Evolutionary conservation across 495 filamentous ascomycete genomes (phyloP), one percentile per base, ranked within the genome.

Genomic region (Lophiotrema nucula): DNA sequence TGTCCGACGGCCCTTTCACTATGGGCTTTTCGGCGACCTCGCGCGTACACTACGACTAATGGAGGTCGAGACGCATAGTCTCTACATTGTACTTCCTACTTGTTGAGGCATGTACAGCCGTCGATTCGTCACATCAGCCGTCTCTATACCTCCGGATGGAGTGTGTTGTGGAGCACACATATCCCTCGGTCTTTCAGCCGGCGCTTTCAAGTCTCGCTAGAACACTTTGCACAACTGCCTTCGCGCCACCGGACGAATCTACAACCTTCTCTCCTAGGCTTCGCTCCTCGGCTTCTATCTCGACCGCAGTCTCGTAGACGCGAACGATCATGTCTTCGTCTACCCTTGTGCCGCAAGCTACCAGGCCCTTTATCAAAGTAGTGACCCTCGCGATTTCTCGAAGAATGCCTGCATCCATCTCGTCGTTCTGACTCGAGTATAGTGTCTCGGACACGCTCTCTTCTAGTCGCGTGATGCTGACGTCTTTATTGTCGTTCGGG

Each of bases 361-460:
- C 86, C 57, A 98, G 72, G 8, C 88, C 85, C 47, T 79, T 84
- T 28, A 98, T 85, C 47, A 90, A 88, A 16, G 89, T 86, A 3
- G 84, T 74, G 28, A 97, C 70, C 43, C 93, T 80, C 24, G 88
- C 83, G 70, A 98, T 97, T 76, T 97, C 95, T 54, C 86, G 80
- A 70, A 92, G 82, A 27, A 91, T 93, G 42, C 81, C 84, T 0
- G 79, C 69, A 2, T 77, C 68, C 58, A 98, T 90, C 52, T 81
- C 79, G 60, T 96, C 92, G 60, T 97, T 97, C 74, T 95, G 88
- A 62, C 86, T 91, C 53, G 87, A 90, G 71, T 97, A 98, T 68
- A 91, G 86, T 45, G 80, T 81, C 35, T 78, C 80, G 1, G 79
- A 82, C 1, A 84, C 81, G 62, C 77, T 83, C 74, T 97, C 93